Evolutionary conservation across 73 alveolate species (phyloP).

Genomic region (Stentor coeruleus): DNA sequence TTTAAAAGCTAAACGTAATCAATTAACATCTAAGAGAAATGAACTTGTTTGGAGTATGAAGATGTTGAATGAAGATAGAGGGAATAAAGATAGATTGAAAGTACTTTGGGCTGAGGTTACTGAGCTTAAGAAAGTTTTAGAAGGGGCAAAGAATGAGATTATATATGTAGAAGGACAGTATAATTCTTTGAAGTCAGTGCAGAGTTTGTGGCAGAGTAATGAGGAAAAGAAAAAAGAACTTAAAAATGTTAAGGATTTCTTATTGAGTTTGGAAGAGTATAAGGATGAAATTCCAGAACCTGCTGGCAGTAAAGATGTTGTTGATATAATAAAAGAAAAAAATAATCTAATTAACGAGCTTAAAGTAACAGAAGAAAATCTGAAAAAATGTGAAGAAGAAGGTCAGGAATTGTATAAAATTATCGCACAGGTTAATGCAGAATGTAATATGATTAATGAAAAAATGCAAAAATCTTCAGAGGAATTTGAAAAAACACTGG

Average conservation of each 20-base stretch:
- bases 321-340: too few relatives aligned
- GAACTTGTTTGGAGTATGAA: constrained; percentile 67
- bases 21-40: constrained; percentile 65
- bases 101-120: constrained; percentile 42
- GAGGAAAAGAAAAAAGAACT: background rate
- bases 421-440: too few relatives aligned
- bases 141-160: constrained; percentile 11
- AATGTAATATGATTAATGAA: too few relatives aligned
- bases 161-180: background rate
- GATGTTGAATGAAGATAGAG: constrained; percentile 59
- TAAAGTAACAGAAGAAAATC: too few relatives aligned
- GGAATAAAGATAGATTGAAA: constrained; percentile 46
- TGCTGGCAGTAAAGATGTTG: too few relatives aligned
- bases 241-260: too few relatives aligned
- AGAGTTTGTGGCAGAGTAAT: background rate
- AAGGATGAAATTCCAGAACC: too few relatives aligned
- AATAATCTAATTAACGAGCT: too few relatives aligned
- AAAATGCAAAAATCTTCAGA: too few relatives aligned
- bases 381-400: too few relatives aligned
- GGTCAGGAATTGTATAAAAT: too few relatives aligned
- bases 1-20: constrained; percentile 62
- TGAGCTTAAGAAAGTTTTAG: background rate
- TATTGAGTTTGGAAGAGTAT: too few relatives aligned
- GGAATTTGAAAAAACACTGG: background rate
- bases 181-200: background rate